phyloP scores from a whole-genome alignment of 2,329 filamentous ascomycete species.

The Phyllosticta citribraziliensis region DNA sequence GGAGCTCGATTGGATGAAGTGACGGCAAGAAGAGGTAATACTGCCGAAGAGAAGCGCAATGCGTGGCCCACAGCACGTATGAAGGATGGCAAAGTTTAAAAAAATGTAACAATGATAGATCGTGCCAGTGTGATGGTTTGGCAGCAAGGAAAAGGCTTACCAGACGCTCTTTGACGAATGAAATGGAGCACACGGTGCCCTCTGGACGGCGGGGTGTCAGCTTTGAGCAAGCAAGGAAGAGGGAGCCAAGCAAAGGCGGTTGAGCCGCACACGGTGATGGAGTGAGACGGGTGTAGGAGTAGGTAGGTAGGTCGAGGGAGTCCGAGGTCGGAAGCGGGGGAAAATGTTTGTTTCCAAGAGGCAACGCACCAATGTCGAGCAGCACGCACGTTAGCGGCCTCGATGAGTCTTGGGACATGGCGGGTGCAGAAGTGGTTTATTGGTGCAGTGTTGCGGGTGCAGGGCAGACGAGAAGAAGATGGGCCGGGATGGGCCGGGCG shows the following conservation, averaged over 20 bases:
- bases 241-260: conserved; percentile 1
- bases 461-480: neutral
- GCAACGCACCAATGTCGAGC: conserved; percentile 49
- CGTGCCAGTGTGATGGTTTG: conserved; percentile 13
- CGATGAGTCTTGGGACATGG: conserved; percentile 15
- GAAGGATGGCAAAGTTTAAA: too few relatives aligned
- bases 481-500: conserved; percentile 4
- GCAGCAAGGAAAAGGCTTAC: conserved; percentile 43
- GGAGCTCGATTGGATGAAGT: neutral
- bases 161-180: conserved; percentile 73
- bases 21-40: too few relatives aligned
- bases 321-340: conserved; percentile 3
- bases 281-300: conserved; percentile 1
- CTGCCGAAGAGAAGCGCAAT: too few relatives aligned
- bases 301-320: neutral
- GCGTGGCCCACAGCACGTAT: too few relatives aligned
- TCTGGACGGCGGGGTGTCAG: conserved; percentile 39
- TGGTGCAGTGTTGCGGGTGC: neutral
- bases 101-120: neutral
- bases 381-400: conserved; percentile 32
- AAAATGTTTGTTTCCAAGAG: conserved; percentile 9
- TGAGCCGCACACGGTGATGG: conserved; percentile 7
- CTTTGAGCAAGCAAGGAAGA: conserved; percentile 7
- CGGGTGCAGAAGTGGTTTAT: conserved; percentile 1
- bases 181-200: conserved; percentile 74